A percentile compares a stretch with the other conserved stretches of the same genome.
phyloP scores from a whole-genome alignment of 306 rosid genomes.

The Inga oerstediana region DNA sequence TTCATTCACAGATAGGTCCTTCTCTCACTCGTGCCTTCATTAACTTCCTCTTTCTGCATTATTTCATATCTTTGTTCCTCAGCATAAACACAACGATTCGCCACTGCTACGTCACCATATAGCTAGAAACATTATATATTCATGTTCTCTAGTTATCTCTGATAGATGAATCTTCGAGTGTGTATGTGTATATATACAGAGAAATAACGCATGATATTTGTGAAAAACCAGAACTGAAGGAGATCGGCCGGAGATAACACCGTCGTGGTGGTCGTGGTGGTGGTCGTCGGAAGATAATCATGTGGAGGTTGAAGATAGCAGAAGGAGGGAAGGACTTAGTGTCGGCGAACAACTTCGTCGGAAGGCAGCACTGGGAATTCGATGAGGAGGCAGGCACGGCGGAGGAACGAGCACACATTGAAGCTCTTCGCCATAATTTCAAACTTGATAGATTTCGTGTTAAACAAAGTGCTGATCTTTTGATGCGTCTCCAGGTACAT shows the following conservation, averaged over 20 bases:
- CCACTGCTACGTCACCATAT: not conserved
- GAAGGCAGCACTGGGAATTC: constrained; percentile 71
- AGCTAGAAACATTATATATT: too few species aligned
- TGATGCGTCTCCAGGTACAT: constrained; percentile 55
- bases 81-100: not conserved
- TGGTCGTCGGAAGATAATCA: constrained; percentile 14
- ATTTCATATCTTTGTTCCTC: not conserved
- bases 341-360: constrained; percentile 48
- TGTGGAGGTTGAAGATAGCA: constrained; percentile 84
- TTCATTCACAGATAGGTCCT: too few species aligned
- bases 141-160: too few species aligned
- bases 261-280: too few species aligned
- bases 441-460: constrained; percentile 38
- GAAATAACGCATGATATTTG: not conserved
- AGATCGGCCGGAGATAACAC: not conserved
- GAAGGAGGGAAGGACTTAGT: constrained; percentile 47
- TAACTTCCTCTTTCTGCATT: not conserved
- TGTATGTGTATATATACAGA: not conserved
- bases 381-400: constrained; percentile 48
- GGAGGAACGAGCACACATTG: constrained; percentile 42
- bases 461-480: constrained; percentile 62
- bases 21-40: too few species aligned
- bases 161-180: too few species aligned
- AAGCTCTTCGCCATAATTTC: constrained; percentile 42
- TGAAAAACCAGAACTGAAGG: not conserved